A percentile compares a stretch with the other conserved stretches of the same genome.
Conservation (phyloP, 2,329 filamentous ascomycete species). For the Pseudogymnoascus sp. region DNA sequence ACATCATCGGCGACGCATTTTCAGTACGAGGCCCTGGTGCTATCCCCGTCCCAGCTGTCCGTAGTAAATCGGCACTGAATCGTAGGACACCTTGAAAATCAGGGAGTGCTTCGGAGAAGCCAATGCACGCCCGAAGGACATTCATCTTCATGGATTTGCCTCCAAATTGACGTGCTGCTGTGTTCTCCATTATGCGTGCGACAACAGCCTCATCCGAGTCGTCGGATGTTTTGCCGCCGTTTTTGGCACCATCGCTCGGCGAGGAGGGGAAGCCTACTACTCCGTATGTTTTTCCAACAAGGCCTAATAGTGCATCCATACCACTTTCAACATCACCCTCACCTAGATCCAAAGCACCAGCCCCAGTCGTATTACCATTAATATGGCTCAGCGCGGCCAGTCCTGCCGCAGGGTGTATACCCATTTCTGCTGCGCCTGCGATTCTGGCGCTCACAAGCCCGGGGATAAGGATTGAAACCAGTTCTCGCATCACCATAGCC, state of each 20-base stretch:
- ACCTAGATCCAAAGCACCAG: constrained; percentile 50
- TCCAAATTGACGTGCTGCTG: constrained; percentile 59
- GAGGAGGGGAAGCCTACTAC: constrained; percentile 44
- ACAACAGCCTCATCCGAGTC: constrained; percentile 46
- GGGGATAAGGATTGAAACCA: constrained; percentile 73
- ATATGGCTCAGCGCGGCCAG: constrained; percentile 61
- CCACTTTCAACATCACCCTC: constrained; percentile 59
- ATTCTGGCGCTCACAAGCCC: constrained; percentile 87
- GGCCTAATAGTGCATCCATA: constrained; percentile 53
- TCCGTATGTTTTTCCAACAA: constrained; percentile 55
- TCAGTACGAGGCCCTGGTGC: constrained; percentile 63
- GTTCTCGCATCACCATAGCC: constrained; percentile 77
- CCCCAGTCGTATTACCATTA: constrained; percentile 40
- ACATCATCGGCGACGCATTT: constrained; percentile 61
- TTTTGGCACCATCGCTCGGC: constrained; percentile 15
- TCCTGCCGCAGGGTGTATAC: constrained; percentile 87
- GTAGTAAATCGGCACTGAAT: constrained; percentile 76
- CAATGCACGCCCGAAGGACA: constrained; percentile 80
- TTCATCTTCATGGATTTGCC: constrained; percentile 75
- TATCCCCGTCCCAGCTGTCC: constrained; percentile 71
- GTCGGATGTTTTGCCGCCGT: constrained; percentile 19
- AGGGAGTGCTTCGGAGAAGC: constrained; percentile 86
- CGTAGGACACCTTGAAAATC: constrained; percentile 85
- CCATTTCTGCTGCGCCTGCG: constrained; percentile 87
- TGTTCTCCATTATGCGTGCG: constrained; percentile 51